These are phyloP conservation scores for Yarrowia sp. DNA, from an alignment of 805 yeast genomes.

Conservation along the genomic window DNA sequence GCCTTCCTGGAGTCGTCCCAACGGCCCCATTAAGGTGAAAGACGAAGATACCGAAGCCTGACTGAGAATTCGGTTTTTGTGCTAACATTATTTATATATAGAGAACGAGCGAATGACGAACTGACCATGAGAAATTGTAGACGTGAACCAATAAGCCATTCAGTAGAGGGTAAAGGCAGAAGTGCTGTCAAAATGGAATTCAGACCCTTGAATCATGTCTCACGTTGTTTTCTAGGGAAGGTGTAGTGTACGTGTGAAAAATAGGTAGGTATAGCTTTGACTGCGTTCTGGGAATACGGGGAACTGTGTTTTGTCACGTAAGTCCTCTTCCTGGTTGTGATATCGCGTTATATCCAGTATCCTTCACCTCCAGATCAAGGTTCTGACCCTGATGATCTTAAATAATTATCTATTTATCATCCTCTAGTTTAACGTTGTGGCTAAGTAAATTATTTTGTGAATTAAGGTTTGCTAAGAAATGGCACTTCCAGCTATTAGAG, in stretches of 20 bases:
- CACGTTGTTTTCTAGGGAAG: too few relatives aligned
- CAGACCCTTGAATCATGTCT: too few relatives aligned
- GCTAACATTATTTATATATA: conserved; percentile 24
- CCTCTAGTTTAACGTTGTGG: neutral
- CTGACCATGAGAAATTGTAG: too few relatives aligned
- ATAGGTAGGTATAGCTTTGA: too few relatives aligned
- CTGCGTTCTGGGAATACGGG: too few relatives aligned
- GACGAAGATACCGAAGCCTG: neutral
- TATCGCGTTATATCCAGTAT: neutral
- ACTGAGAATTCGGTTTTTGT: neutral
- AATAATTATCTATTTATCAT: neutral
- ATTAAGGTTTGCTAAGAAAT: neutral
- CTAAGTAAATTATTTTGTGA: neutral
- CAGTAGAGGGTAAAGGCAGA: too few relatives aligned
- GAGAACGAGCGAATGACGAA: neutral
- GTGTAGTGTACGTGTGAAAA: too few relatives aligned
- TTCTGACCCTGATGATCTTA: neutral
- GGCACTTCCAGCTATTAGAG: neutral
- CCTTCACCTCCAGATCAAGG: neutral
- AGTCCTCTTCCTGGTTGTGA: neutral
- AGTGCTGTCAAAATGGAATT: too few relatives aligned
- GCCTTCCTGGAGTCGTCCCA: conserved; percentile 30
- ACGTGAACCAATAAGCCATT: too few relatives aligned
- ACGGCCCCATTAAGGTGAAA: conserved; percentile 5
- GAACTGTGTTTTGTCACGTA: too few relatives aligned